These are phyloP conservation scores for Fusarium virguliforme DNA, from an alignment of 2,329 filamentous ascomycete species.

Conservation along the genomic window DNA sequence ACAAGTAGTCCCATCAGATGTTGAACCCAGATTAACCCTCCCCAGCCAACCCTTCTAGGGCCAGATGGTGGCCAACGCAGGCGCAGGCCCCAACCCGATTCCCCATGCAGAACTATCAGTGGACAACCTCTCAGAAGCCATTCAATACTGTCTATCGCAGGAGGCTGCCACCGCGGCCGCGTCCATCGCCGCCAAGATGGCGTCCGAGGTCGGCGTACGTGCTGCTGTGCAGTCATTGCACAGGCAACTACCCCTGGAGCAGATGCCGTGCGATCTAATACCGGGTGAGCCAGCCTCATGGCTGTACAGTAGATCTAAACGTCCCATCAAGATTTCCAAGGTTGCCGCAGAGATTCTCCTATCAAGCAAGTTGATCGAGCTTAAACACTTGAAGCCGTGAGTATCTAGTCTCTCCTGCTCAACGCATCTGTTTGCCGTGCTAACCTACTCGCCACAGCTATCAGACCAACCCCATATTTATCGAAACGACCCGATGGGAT, in stretches of 20 bases:
- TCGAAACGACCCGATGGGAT: constrained; percentile 41
- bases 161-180: constrained; percentile 20
- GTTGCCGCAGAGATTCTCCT: constrained; percentile 33
- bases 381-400: constrained; percentile 15
- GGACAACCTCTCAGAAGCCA: constrained; percentile 36
- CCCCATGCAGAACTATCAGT: constrained; percentile 22
- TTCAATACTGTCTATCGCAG: constrained; percentile 29
- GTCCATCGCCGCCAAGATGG: constrained; percentile 17
- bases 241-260: constrained; percentile 36
- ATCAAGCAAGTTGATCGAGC: constrained; percentile 2
- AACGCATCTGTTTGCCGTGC: background rate
- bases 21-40: background rate
- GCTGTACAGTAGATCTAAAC: constrained; percentile 1
- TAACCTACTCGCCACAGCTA: constrained; percentile 15
- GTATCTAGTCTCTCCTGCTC: rapidly evolving
- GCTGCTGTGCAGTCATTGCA: constrained; percentile 46
- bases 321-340: constrained; percentile 32
- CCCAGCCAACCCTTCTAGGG: constrained; percentile 38
- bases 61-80: constrained; percentile 22
- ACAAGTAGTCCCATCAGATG: too few species aligned
- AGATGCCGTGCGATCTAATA: constrained; percentile 36
- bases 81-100: constrained; percentile 18
- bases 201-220: constrained; percentile 29
- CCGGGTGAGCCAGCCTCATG: constrained; percentile 19
- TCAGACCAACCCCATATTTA: constrained; percentile 27